phyloP scores from a whole-genome alignment of 306 rosid genomes.

The Boehmeria nivea region DNA sequence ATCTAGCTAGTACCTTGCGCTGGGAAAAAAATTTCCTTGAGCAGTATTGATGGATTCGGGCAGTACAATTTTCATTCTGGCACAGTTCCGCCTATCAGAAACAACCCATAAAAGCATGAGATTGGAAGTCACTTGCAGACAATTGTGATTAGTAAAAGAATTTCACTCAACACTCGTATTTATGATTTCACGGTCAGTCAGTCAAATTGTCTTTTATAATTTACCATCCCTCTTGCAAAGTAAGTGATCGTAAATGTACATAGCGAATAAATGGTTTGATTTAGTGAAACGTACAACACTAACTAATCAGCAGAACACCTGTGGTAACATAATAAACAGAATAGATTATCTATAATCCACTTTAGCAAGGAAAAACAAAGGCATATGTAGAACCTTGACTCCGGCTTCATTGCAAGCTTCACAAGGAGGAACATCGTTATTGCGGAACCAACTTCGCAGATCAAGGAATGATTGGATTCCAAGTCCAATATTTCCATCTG shows the following conservation, averaged over 20 bases:
- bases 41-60: conserved; percentile 73
- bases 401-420: conserved; percentile 96
- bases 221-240: neutral
- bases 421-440: conserved; percentile 64
- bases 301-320: no score
- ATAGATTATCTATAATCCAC: conserved; percentile 2
- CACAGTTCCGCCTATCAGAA: conserved; percentile 65
- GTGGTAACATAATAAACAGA: neutral
- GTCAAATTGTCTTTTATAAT: neutral
- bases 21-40: conserved; percentile 51
- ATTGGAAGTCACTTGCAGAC: conserved; percentile 7
- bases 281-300: neutral
- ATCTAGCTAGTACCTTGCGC: conserved; percentile 47
- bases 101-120: conserved; percentile 19
- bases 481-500: conserved; percentile 62
- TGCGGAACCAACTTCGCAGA: conserved; percentile 83
- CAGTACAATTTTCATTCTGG: conserved; percentile 56
- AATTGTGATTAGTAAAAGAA: conserved; percentile 1
- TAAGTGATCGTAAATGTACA: neutral
- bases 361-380: conserved; percentile 9
- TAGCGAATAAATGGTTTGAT: neutral
- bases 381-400: conserved; percentile 52
- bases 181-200: neutral
- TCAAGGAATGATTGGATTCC: conserved; percentile 91
- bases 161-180: neutral